These are phyloP conservation scores for Mortierella sp. DNA, from an alignment of 371 early-diverging fungal genomes.

Conservation along the genomic window DNA sequence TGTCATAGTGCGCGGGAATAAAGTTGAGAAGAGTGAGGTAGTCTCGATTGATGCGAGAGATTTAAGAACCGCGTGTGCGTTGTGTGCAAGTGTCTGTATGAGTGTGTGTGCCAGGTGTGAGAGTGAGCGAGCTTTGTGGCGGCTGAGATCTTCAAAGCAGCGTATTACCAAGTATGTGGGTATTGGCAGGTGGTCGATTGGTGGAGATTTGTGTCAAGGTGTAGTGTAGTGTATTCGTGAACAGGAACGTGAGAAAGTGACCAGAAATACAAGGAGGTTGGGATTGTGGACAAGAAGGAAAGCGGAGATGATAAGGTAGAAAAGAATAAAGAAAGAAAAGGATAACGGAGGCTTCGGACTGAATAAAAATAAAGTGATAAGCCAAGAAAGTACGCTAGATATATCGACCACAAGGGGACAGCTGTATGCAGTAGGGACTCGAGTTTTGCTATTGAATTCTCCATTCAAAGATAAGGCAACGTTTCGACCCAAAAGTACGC, in stretches of 20 bases:
- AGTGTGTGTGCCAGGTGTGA: too few relatives aligned
- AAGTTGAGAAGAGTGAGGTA: not conserved
- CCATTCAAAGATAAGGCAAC: conserved; percentile 11
- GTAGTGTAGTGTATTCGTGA: not conserved
- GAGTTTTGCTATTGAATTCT: not conserved
- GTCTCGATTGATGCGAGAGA: not conserved
- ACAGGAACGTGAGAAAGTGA: conserved; percentile 6
- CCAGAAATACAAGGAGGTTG: not conserved
- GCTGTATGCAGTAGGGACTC: conserved; percentile 7
- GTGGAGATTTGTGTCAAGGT: not conserved
- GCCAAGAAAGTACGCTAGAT: not conserved
- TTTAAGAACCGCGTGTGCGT: not conserved
- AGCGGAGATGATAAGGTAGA: conserved; percentile 9
- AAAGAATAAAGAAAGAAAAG: conserved; percentile 15
- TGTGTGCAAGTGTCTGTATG: not conserved
- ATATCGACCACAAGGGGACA: conserved; percentile 5
- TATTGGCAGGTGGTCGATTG: not conserved
- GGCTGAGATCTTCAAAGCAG: not conserved
- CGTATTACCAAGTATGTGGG: conserved; percentile 6
- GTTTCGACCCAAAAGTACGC: not conserved
- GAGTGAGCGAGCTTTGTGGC: not conserved
- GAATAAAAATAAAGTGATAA: not conserved
- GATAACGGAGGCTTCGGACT: conserved; percentile 1
- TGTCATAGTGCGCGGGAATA: too few relatives aligned
- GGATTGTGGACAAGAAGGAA: not conserved